A percentile compares a stretch with the other conserved stretches of the same genome.
These are phyloP conservation scores for Euphorbia peplus DNA, from an alignment of 345 rosid genomes.

Conservation along the genomic window DNA sequence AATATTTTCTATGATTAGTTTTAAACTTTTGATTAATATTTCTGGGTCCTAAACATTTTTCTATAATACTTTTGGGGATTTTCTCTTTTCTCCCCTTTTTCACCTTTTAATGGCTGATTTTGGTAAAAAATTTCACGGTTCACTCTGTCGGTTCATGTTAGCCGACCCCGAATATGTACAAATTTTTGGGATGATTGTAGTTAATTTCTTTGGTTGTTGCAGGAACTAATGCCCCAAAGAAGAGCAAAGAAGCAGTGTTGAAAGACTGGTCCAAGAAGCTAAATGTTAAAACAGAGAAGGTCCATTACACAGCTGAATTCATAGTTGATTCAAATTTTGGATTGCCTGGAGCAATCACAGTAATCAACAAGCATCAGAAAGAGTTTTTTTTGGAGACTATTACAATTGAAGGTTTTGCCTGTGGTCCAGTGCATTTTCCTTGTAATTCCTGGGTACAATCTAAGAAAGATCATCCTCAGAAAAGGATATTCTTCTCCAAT, in stretches of 20 bases:
- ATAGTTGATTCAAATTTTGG: constrained; percentile 69
- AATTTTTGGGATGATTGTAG: neutral
- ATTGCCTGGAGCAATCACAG: constrained; percentile 79
- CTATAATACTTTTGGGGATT: neutral
- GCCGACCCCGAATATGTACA: no score
- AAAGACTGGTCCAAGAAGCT: constrained; percentile 86
- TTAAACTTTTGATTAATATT: no score
- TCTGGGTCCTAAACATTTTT: no score
- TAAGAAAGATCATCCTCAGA: constrained; percentile 51
- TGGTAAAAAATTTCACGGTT: neutral
- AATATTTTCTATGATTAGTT: no score
- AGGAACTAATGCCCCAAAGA: constrained; percentile 83
- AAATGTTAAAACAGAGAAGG: constrained; percentile 69
- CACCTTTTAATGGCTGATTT: neutral
- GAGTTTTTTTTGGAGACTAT: constrained; percentile 89
- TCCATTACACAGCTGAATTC: constrained; percentile 85
- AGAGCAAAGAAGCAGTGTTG: constrained; percentile 65
- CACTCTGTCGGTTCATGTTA: no score
- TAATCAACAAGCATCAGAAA: constrained; percentile 78
- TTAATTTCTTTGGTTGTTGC: constrained; percentile 1
- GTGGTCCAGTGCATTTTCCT: constrained; percentile 83
- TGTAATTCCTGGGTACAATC: constrained; percentile 98
- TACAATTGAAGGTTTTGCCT: constrained; percentile 79
- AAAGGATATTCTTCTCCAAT: constrained; percentile 80
- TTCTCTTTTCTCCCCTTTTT: neutral